Conservation (phyloP, 352 stramenopile genomes). For the Phytophthora constricta region DNA sequence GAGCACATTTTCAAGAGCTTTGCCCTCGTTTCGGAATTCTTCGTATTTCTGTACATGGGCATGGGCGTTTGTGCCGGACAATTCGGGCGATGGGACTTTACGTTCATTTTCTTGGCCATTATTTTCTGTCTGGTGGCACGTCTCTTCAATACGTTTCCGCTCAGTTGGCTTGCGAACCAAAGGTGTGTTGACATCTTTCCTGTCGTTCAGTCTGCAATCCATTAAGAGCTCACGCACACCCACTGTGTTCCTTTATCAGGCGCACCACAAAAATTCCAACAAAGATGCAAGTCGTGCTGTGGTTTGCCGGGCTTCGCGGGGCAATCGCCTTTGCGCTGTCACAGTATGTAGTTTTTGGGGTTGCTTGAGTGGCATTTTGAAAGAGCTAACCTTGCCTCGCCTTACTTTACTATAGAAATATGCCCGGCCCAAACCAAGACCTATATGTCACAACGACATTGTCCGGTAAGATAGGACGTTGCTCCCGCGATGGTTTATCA, state of each 20-base stretch:
- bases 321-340: constrained; percentile 86
- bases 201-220: too few species aligned
- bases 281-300: constrained; percentile 94
- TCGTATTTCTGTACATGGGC: constrained; percentile 84
- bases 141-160: constrained; percentile 95
- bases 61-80: constrained; percentile 76
- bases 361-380: too few species aligned
- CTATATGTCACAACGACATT: too few species aligned
- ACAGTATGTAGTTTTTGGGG: too few species aligned
- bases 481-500: too few species aligned
- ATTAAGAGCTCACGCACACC: too few species aligned
- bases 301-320: constrained; percentile 93
- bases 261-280: constrained; percentile 79
- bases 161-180: constrained; percentile 71
- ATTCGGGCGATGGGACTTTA: constrained; percentile 82
- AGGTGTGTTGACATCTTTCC: constrained; percentile 41
- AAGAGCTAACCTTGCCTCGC: too few species aligned
- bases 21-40: constrained; percentile 73
- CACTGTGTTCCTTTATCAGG: too few species aligned
- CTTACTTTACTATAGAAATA: too few species aligned
- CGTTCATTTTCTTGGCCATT: constrained; percentile 88
- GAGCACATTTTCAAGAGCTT: constrained; percentile 85
- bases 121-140: constrained; percentile 89
- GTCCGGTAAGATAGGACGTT: too few species aligned
- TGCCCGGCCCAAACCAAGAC: too few species aligned